Evolutionary conservation across 2,329 filamentous ascomycete species (phyloP).

Genomic region (Colletotrichum shisoi): DNA sequence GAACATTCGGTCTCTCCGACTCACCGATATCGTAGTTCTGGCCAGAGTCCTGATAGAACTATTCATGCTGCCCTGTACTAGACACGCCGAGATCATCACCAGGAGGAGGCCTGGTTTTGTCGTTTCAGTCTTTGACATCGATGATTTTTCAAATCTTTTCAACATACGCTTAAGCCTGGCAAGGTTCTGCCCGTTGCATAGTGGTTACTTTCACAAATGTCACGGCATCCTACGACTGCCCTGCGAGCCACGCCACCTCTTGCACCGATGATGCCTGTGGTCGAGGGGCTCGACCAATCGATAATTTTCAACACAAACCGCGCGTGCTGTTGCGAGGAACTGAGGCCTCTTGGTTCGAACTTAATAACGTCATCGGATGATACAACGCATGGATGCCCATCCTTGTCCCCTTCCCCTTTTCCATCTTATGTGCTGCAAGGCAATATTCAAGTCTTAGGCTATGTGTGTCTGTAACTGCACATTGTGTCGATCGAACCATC

Average conservation of each 20-base stretch:
- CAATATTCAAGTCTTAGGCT: constrained; percentile 8
- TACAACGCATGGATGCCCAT: background rate
- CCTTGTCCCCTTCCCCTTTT: constrained; percentile 4
- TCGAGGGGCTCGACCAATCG: background rate
- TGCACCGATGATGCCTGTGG: constrained; percentile 29
- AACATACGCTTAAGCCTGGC: background rate
- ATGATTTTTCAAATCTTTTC: background rate
- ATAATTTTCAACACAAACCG: constrained; percentile 10
- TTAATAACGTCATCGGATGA: constrained; percentile 17
- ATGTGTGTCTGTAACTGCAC: constrained; percentile 1
- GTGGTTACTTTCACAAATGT: constrained; percentile 5
- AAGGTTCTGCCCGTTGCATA: constrained; percentile 16
- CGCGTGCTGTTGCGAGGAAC: constrained; percentile 14
- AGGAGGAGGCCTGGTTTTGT: background rate
- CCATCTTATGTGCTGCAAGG: background rate
- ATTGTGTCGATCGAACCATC: background rate
- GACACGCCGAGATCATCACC: background rate
- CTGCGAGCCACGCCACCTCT: background rate
- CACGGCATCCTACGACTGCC: constrained; percentile 9
- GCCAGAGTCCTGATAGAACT: background rate
- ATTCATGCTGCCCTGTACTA: background rate
- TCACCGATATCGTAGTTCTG: no score
- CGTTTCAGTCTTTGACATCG: background rate
- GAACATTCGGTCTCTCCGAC: background rate
- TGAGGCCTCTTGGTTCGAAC: background rate